A percentile compares a stretch with the other conserved stretches of the same genome.
Evolutionary conservation across 208 protist genomes (phyloP).

Genomic region (Crithidia bombi): DNA sequence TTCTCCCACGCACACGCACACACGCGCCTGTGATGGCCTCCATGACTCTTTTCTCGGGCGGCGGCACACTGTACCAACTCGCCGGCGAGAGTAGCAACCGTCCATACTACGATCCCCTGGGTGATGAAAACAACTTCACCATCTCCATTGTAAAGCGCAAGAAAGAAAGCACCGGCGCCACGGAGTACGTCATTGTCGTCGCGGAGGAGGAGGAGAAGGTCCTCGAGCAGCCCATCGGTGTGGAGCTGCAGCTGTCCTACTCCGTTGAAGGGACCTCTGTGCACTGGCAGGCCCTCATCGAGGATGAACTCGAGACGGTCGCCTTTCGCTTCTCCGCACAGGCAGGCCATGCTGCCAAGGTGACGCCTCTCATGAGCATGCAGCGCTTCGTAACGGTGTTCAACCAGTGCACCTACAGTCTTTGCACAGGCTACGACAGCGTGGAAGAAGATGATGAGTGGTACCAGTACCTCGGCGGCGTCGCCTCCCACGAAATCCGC

Average conservation of each 20-base stretch:
- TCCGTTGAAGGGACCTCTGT: slow-evolving; percentile 40
- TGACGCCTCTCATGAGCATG: slow-evolving; percentile 29
- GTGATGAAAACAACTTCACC: slow-evolving; percentile 26
- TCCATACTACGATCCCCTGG: slow-evolving; percentile 41
- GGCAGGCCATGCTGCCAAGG: neutral
- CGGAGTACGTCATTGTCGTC: slow-evolving; percentile 40
- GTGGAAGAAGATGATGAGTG: slow-evolving; percentile 44
- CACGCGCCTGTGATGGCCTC: slow-evolving; percentile 8
- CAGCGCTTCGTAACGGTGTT: slow-evolving; percentile 52
- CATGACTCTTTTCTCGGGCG: slow-evolving; percentile 32
- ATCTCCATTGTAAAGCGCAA: slow-evolving; percentile 28
- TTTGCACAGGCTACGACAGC: slow-evolving; percentile 39
- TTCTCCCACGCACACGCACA: slow-evolving; percentile 2
- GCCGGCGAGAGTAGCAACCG: slow-evolving; percentile 17
- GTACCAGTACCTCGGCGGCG: slow-evolving; percentile 43
- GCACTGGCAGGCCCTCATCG: slow-evolving; percentile 58
- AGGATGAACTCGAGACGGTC: slow-evolving; percentile 38
- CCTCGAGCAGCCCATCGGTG: slow-evolving; percentile 46
- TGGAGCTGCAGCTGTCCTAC: slow-evolving; percentile 51
- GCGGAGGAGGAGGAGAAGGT: slow-evolving; percentile 38
- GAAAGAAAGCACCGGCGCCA: neutral
- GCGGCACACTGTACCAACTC: slow-evolving; percentile 55
- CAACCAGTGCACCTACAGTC: slow-evolving; percentile 68
- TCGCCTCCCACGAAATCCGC: slow-evolving; percentile 19
- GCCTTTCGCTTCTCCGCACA: slow-evolving; percentile 58